Evolutionary conservation across 1,139 yeast species (phyloP).

Genomic region (Yamadazyma sp.): DNA sequence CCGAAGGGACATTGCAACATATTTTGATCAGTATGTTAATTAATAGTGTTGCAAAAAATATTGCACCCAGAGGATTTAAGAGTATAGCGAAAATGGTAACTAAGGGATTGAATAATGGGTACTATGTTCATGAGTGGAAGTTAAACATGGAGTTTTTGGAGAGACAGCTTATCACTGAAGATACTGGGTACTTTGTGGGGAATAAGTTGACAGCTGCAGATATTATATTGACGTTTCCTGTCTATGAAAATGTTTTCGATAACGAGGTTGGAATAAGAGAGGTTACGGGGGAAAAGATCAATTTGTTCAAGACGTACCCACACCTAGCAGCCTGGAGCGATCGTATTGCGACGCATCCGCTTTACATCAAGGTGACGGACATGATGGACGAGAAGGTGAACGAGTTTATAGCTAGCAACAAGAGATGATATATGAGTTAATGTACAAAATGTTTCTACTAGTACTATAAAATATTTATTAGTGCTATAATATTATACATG

Average conservation of each 20-base stretch:
- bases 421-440: background rate
- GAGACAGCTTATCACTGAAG: conserved; percentile 33
- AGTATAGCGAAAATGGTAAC: conserved; percentile 40
- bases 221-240: conserved; percentile 49
- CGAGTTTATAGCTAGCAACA: conserved; percentile 11
- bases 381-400: conserved; percentile 31
- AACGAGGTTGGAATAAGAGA: conserved; percentile 38
- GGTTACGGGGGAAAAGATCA: conserved; percentile 34
- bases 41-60: conserved; percentile 34
- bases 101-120: conserved; percentile 40
- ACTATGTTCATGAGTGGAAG: conserved; percentile 43
- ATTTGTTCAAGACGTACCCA: conserved; percentile 30
- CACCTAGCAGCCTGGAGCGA: conserved; percentile 37
- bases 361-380: conserved; percentile 27
- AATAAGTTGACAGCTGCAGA: conserved; percentile 61
- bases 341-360: conserved; percentile 32
- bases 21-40: conserved; percentile 41
- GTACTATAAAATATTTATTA: no score
- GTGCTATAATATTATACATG: no score
- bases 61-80: conserved; percentile 50
- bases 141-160: conserved; percentile 45
- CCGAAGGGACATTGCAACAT: conserved; percentile 60
- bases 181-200: conserved; percentile 54
- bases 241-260: conserved; percentile 43
- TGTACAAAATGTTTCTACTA: no score